Evolutionary conservation across 1,284 basidiomycete species (phyloP), one percentile per base, ranked within the genome.

Genomic region (Leccinum huronense): DNA sequence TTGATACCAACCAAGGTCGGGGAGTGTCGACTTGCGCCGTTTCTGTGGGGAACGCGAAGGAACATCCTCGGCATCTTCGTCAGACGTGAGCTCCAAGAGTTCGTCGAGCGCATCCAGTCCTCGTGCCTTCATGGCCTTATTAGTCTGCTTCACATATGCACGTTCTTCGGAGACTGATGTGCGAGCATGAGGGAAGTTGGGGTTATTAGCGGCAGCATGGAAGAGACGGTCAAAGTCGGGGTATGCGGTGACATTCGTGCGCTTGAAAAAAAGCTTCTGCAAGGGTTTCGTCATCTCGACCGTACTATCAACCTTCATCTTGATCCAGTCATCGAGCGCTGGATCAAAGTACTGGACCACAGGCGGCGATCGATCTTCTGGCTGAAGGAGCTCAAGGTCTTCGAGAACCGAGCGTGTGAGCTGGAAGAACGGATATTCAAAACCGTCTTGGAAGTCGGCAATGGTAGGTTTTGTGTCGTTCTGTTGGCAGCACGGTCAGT

Each of bases 121-220:
- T 6, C 11, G 23, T 7, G 3, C 9, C 3, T 27, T 8, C 23
- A 13, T 51, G 5, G 23, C 27, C 5, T 3, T 3, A 3, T 42
- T 5, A 4, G 10, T 23, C 1, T 30, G 9, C 33, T 53, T 62
- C n/a, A 62, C 56, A 53, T 53, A 34, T 2, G 6, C 9, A 7
- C 27, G 5, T 38, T 62, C 61, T n/a, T 62, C 36, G 3, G 57
- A 58, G 45, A 58, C 34, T 9, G 45, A 62, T 9, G 36, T 6
- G n/a, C 16, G 5, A 2, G 34, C 56, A 16, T 53, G 58, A 3
- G 19, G 23, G 3, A 9, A 14, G 16, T 30, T 14, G 8, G 23
- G 5, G 23, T 5, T 27, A 31, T 5, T 27, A 31, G 31, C 7
- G 3, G 23, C 7, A 13, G 23, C 7, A 6, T 13, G 5, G 23